phyloP scores from a whole-genome alignment of 345 rosid species.

The Eucalyptus cladocalyx region DNA sequence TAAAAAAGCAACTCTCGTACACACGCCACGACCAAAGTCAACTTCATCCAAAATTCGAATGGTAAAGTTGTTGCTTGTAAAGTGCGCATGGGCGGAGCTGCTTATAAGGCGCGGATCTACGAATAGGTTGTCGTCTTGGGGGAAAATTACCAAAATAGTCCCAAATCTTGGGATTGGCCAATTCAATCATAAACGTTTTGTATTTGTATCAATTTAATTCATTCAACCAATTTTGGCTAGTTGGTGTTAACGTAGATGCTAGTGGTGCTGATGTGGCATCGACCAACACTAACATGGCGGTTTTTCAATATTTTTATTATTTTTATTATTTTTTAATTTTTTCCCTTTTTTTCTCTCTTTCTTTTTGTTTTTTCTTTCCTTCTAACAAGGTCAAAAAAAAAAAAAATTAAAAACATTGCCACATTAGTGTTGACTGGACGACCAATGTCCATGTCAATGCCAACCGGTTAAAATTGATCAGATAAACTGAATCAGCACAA shows the following conservation, averaged over 20 bases:
- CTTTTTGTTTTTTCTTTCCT: too few species aligned
- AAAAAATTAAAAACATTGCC: too few species aligned
- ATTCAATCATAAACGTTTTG: too few species aligned
- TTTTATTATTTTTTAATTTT: too few species aligned
- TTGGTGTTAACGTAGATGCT: fast-evolving
- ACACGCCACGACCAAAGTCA: background rate
- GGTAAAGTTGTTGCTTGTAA: too few species aligned
- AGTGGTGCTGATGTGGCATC: fast-evolving
- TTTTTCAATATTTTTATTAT: too few species aligned
- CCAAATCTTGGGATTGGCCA: fast-evolving
- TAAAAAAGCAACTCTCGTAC: background rate
- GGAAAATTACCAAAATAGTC: too few species aligned
- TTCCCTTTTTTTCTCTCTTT: too few species aligned
- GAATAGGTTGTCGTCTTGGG: fast-evolving
- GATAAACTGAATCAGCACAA: fast-evolving
- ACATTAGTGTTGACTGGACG: fast-evolving
- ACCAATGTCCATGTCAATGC: fast-evolving
- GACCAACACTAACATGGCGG: fast-evolving
- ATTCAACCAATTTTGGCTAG: too few species aligned
- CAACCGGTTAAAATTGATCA: too few species aligned
- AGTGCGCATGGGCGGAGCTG: fast-evolving
- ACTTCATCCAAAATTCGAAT: too few species aligned
- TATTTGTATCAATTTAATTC: fast-evolving
- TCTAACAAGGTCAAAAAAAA: too few species aligned
- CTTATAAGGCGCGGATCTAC: background rate